Evolutionary conservation across 139 green algal genomes (phyloP), one percentile per base, ranked within the genome.

Genomic region (Dunaliella primolecta): DNA sequence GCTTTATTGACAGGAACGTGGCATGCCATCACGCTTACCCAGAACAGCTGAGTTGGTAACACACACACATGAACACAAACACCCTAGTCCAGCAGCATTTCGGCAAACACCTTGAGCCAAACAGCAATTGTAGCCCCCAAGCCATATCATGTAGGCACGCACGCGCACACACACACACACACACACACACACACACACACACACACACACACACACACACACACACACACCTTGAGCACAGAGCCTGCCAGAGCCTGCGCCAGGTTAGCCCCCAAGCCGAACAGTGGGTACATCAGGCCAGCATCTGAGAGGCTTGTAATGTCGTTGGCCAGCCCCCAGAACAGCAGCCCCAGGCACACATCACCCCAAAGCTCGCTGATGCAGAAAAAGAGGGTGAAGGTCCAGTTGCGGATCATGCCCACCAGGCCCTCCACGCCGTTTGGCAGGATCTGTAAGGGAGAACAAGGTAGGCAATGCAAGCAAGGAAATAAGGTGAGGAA

Each of bases 271-370:
- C 96, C 96, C 3, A 99, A 89, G 15, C 96, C 96, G 88, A 99
- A 98, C 36, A 99, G 91, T 1, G 96, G 96, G 88, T 99, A 99
- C 24, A 99, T 88, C 38, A 96, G 91, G 11, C 92, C 90, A 3
- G 96, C 96, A 85, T 98, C 94, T 24, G 95, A 83, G 36, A 98
- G 87, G 36, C 79, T 90, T 11, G 96, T 99, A 21, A 92, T 98
- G 77, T 99, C 96, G 87, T 99, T 99, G 78, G 96, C 96, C 37
- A 98, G 89, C 21, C 95, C 95, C 96, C 95, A 98, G 90, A 98
- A 91, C 36, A 98, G 92, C 82, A 98, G 91, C 76, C 89, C 93
- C 81, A 98, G 90, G 78, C 95, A 93, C 0, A 98, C 93, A 84
- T 98, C 96, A 23, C 96, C 96, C 95, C 95, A 98, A 7, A 86